Evolutionary conservation across 306 rosid species (phyloP).

Genomic region (Quercus aquifolioides): DNA sequence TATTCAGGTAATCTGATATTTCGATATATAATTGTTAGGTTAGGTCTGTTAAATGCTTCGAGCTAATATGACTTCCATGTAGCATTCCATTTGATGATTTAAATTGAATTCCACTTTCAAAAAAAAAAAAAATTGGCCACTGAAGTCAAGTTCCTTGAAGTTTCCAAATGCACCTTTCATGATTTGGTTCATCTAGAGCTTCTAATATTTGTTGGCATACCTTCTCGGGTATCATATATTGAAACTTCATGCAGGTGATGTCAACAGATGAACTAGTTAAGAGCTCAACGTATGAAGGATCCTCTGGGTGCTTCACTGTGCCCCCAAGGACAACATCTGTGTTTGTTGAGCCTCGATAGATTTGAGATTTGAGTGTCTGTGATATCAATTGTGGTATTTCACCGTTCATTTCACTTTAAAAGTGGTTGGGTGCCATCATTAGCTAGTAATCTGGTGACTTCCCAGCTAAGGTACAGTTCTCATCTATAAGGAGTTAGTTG

Average conservation of each 20-base stretch:
- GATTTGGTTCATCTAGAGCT: slow-evolving; percentile 3
- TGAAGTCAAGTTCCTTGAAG: not conserved
- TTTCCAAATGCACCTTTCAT: not conserved
- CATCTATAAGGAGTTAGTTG: not conserved
- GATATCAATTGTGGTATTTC: not conserved
- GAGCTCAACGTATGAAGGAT: slow-evolving; percentile 56
- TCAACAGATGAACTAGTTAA: slow-evolving; percentile 66
- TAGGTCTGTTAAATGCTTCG: not conserved
- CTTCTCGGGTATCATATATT: not conserved
- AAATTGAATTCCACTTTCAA: not conserved
- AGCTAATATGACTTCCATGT: not conserved
- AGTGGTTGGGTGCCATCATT: not conserved
- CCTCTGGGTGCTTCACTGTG: slow-evolving; percentile 62
- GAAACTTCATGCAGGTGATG: slow-evolving; percentile 37
- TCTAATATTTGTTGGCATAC: not conserved
- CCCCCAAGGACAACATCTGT: slow-evolving; percentile 73
- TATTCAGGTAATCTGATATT: slow-evolving; percentile 50
- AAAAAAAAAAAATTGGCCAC: not conserved
- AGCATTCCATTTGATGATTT: not conserved
- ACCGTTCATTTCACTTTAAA: not conserved
- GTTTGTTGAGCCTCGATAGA: slow-evolving; percentile 64
- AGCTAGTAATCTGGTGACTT: not conserved
- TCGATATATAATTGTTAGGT: not conserved
- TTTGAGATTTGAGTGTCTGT: slow-evolving; percentile 17
- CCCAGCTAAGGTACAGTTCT: not conserved